phyloP scores from a whole-genome alignment of 2,329 filamentous ascomycete genomes.

The Diaporthe citrichinensis region DNA sequence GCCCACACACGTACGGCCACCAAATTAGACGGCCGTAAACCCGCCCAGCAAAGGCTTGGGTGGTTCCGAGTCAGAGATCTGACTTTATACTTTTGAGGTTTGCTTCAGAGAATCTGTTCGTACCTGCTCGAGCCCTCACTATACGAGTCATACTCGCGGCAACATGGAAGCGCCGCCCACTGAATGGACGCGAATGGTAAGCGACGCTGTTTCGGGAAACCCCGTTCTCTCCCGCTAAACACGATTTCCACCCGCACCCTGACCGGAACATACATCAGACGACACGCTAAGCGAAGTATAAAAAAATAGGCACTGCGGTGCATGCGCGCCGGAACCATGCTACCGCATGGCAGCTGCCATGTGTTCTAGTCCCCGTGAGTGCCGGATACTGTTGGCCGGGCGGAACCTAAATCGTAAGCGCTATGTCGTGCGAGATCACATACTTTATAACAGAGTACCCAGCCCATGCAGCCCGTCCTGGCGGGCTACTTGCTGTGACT shows the following conservation, averaged over 20 bases:
- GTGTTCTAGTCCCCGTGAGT: too few relatives aligned
- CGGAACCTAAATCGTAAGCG: neutral
- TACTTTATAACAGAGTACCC: neutral
- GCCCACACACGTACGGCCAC: too few relatives aligned
- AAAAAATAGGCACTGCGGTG: neutral
- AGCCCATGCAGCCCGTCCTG: neutral
- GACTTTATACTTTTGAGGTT: neutral
- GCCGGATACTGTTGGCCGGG: neutral
- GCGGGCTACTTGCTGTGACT: neutral
- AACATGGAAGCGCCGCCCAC: neutral
- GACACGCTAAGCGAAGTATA: conserved; percentile 22
- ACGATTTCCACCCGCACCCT: neutral
- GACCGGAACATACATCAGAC: neutral
- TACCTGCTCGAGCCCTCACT: conserved; percentile 2
- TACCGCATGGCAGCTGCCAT: neutral
- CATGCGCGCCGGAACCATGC: conserved; percentile 3
- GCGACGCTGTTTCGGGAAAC: neutral
- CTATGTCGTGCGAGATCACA: neutral
- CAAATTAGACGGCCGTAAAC: neutral
- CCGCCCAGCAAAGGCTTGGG: neutral
- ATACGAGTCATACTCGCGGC: conserved; percentile 17
- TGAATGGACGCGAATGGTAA: neutral
- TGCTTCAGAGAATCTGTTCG: neutral
- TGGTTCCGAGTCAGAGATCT: neutral
- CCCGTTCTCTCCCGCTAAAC: neutral